Evolutionary conservation across 2,329 filamentous ascomycete genomes (phyloP), one percentile per base, ranked within the genome.

Genomic region (Sclerotinia minor): DNA sequence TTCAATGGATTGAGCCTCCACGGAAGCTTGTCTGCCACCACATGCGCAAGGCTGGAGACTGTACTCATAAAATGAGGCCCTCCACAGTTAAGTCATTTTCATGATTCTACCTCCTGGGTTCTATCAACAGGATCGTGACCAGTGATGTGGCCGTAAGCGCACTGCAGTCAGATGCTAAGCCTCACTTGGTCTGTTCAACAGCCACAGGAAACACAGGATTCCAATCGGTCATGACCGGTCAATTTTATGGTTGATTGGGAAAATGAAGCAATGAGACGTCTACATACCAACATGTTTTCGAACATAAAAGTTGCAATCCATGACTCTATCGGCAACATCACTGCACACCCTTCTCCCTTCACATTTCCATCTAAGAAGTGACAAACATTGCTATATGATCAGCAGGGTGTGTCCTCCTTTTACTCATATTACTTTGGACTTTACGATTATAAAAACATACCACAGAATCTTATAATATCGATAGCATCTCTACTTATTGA

Each of bases 81-180:
- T 49, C 5, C 19, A 47, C 17, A 60, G 13, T 26, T 21, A 44
- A 57, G 54, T 7, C 54, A 19, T 8, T 26, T 4, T 9, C 5
- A 58, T 3, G 24, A 41, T 26, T 8, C 17, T 41, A 19, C 17
- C 6, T 17, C 38, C 24, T n/a, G 1, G 17, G 35, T 19, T 55
- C 38, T 24, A 9, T 57, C 35, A 44, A 24, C 35, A 26, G n/a
- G 35, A 1, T 58, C n/a, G 35, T 38, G 44, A 26, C 59, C 59
- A 63, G 24, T 63, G 47, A 47, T 26, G 50, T 50, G 60, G 32
- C 47, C 60, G 29, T 64, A 50, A 52, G 47, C 60, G 47, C 60
- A 64, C 29, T 49, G 32, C 35, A 64, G 61, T 54, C 32, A 64
- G 32, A 64, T 64, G 60, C 61, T 54, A 44, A 64, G 61, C 61